phyloP scores from a whole-genome alignment of 2,329 filamentous ascomycete genomes.

The Alternaria tenuissima region DNA sequence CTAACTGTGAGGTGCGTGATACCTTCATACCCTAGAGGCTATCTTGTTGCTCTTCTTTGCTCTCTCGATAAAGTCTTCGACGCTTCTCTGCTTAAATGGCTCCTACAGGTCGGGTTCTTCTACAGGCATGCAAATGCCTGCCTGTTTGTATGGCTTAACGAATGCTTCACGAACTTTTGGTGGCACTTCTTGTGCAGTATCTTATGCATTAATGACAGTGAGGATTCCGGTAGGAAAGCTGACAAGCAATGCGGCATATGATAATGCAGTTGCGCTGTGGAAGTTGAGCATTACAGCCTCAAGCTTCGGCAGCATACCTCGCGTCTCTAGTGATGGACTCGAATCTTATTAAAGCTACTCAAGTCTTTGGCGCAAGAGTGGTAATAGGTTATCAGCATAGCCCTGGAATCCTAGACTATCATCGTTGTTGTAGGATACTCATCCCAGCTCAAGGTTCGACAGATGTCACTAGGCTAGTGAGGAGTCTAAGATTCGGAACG shows the following conservation, averaged over 20 bases:
- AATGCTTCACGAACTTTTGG: background rate
- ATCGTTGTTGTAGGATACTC: too few relatives aligned
- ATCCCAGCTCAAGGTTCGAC: background rate
- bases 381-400: background rate
- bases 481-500: background rate
- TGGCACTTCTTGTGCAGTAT: background rate
- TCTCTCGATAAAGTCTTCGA: fast-evolving
- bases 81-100: background rate
- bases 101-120: too few relatives aligned
- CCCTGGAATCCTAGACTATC: too few relatives aligned
- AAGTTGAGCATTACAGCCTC: too few relatives aligned
- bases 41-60: too few relatives aligned
- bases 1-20: background rate
- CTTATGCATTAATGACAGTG: background rate
- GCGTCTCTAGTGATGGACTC: too few relatives aligned
- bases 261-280: too few relatives aligned
- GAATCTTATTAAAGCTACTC: too few relatives aligned
- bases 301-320: too few relatives aligned
- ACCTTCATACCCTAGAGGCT: too few relatives aligned
- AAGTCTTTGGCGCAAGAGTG: background rate
- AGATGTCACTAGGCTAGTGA: background rate
- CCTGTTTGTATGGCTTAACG: background rate
- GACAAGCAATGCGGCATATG: background rate
- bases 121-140: background rate
- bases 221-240: background rate